These are phyloP conservation scores for Myxozyma sirexii DNA, from an alignment of 805 yeast genomes.

Conservation along the genomic window DNA sequence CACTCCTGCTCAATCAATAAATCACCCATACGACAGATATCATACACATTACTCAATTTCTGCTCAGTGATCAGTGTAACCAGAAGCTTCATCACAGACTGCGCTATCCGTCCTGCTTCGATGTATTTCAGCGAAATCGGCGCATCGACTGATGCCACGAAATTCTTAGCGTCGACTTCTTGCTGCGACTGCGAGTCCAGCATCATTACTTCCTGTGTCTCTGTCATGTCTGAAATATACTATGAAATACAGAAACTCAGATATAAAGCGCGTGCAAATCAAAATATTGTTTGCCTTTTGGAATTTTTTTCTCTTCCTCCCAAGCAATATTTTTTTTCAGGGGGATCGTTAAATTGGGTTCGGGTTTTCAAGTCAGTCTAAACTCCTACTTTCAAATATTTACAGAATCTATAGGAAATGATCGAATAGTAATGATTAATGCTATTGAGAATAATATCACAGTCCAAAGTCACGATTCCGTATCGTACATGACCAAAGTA, in stretches of 20 bases:
- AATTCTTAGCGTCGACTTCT: slow-evolving; percentile 16
- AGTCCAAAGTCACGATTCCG: neutral
- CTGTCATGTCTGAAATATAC: neutral
- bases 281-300: neutral
- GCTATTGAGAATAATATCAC: no score
- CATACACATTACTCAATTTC: slow-evolving; percentile 23
- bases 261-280: no score
- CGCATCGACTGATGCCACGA: slow-evolving; percentile 17
- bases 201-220: neutral
- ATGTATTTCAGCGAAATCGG: slow-evolving; percentile 25
- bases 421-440: no score
- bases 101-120: slow-evolving; percentile 31
- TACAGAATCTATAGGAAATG: no score
- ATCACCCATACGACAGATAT: slow-evolving; percentile 78
- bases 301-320: slow-evolving; percentile 10
- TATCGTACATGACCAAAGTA: neutral
- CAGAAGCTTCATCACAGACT: slow-evolving; percentile 22
- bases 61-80: slow-evolving; percentile 12
- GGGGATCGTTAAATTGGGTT: slow-evolving; percentile 7
- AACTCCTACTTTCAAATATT: neutral
- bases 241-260: neutral
- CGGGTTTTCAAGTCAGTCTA: neutral
- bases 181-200: slow-evolving; percentile 15
- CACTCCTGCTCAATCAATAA: slow-evolving; percentile 66
- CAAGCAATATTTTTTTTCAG: slow-evolving; percentile 10